These are phyloP conservation scores for Phytopythium aichiense DNA, from an alignment of 352 stramenopile genomes.

Conservation along the genomic window DNA sequence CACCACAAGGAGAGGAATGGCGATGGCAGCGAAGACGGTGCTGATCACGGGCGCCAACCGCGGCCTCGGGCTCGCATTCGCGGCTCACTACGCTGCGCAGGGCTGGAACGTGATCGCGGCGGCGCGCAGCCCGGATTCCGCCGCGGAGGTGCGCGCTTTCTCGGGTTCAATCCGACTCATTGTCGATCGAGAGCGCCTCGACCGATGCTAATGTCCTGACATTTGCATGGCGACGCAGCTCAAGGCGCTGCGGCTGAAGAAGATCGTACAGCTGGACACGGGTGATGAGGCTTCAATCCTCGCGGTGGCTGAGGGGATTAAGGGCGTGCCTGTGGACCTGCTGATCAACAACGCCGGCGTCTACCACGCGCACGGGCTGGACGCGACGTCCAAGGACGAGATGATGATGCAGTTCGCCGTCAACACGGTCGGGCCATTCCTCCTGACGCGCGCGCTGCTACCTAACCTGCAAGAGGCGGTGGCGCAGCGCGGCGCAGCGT, in stretches of 20 bases:
- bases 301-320: slow-evolving; percentile 22
- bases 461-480: slow-evolving; percentile 41
- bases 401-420: slow-evolving; percentile 59
- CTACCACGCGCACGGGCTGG: slow-evolving; percentile 24
- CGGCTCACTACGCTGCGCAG: slow-evolving; percentile 28
- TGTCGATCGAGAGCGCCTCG: background rate
- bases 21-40: slow-evolving; percentile 28
- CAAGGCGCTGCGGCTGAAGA: slow-evolving; percentile 27
- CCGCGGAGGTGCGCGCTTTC: slow-evolving; percentile 3
- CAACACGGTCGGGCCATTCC: slow-evolving; percentile 61
- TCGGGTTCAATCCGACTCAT: background rate
- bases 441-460: slow-evolving; percentile 52
- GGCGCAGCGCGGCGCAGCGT: slow-evolving; percentile 31
- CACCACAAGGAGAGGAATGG: background rate
- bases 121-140: slow-evolving; percentile 11
- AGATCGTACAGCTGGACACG: slow-evolving; percentile 46
- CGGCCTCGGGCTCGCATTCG: slow-evolving; percentile 31
- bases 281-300: slow-evolving; percentile 47
- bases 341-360: slow-evolving; percentile 76
- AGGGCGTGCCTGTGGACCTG: slow-evolving; percentile 49
- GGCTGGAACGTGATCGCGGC: slow-evolving; percentile 40
- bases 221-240: slow-evolving; percentile 7
- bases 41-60: slow-evolving; percentile 40
- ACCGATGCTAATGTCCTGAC: background rate
- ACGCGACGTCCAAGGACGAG: slow-evolving; percentile 38